Evolutionary conservation across 306 rosid species (phyloP).

Genomic region (Citrullus amarus): DNA sequence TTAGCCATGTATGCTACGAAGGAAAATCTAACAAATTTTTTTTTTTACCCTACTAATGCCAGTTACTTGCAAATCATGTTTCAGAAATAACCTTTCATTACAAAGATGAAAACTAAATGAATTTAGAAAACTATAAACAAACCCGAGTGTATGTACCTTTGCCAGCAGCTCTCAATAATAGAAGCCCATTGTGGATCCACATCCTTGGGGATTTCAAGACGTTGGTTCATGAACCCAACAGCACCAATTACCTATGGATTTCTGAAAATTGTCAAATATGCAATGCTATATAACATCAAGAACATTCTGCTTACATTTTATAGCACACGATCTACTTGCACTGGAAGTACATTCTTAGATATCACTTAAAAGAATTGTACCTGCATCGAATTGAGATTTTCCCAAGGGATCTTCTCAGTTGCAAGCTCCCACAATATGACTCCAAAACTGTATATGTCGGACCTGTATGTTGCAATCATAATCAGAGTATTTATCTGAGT

Average conservation of each 20-base stretch:
- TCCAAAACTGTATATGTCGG: slow-evolving; percentile 95
- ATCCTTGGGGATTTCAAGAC: slow-evolving; percentile 79
- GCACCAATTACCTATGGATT: slow-evolving; percentile 84
- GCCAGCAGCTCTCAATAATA: slow-evolving; percentile 91
- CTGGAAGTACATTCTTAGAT: not conserved
- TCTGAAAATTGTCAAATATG: slow-evolving; percentile 2
- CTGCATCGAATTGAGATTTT: slow-evolving; percentile 95
- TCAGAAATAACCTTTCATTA: no score
- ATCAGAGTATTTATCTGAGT: not conserved
- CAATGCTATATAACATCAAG: not conserved
- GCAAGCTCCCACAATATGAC: slow-evolving; percentile 97
- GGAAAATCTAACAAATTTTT: not conserved
- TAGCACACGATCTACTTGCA: not conserved
- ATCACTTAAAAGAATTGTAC: slow-evolving; percentile 21
- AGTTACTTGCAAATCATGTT: not conserved
- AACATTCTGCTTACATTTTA: not conserved
- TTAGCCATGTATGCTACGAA: no score
- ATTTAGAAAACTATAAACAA: not conserved
- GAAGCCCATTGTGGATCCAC: slow-evolving; percentile 81
- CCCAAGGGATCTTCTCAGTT: slow-evolving; percentile 98
- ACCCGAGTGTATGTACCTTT: slow-evolving; percentile 24
- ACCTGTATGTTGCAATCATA: slow-evolving; percentile 42
- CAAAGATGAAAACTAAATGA: not conserved
- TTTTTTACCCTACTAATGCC: not conserved
- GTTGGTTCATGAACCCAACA: slow-evolving; percentile 96